Evolutionary conservation across 78 protist genomes (phyloP).

Genomic region (Cavenderia fasciculata): DNA sequence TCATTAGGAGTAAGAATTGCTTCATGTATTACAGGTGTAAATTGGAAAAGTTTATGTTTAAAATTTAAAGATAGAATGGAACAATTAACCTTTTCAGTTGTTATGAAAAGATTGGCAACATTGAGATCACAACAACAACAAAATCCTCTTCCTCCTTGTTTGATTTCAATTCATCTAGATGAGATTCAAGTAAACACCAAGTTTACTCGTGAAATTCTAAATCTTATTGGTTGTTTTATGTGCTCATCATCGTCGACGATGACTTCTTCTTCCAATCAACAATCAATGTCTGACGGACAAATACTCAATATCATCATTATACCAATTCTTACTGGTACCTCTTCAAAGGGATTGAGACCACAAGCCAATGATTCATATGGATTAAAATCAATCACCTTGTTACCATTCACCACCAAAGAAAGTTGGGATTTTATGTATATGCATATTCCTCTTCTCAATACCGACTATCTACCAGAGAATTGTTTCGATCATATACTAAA

Average conservation of each 20-base stretch:
- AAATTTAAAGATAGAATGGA: background rate
- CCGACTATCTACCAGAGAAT: background rate
- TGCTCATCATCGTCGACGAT: background rate
- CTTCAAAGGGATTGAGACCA: background rate
- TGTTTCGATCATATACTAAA: background rate
- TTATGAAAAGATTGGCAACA: background rate
- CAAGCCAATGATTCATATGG: background rate
- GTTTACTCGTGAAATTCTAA: background rate
- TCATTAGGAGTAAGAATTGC: background rate
- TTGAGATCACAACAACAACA: background rate
- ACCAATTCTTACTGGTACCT: constrained; percentile 11
- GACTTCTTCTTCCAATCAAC: background rate
- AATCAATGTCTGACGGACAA: background rate
- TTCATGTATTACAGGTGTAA: background rate
- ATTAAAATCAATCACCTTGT: background rate
- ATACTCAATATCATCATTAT: background rate
- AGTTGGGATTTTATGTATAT: background rate
- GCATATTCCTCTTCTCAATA: background rate
- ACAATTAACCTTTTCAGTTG: background rate
- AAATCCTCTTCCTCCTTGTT: background rate
- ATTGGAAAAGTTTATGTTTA: background rate
- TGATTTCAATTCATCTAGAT: background rate
- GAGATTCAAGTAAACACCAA: background rate
- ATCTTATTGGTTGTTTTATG: background rate
- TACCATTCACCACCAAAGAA: background rate